Evolutionary conservation across 495 filamentous ascomycete species (phyloP), one percentile per base, ranked within the genome.

Genomic region (Penicillium samsonianum): DNA sequence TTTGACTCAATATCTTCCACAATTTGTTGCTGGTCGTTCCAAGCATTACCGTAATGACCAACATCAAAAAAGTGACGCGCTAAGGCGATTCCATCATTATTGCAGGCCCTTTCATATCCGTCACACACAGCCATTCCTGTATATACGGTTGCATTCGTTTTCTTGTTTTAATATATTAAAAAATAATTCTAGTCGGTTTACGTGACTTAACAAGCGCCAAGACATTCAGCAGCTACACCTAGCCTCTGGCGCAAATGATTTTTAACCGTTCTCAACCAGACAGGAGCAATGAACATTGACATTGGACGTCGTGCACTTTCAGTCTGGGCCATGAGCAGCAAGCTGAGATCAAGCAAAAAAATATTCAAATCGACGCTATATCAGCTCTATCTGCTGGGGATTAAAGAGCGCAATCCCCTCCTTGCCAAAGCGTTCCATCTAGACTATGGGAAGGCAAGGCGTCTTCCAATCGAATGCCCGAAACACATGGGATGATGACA

Each of bases 401-500:
- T 55, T 5, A 44, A 58, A 37, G 46, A 64, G 44, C 33, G 50
- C 19, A 69, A 63, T 30, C 61, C 65, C 2, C 0, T 62, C 7
- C 61, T 71, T 12, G 53, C 60, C 7, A 52, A 55, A 60, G 28
- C 56, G 8, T 68, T 69, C 53, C 59, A 69, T 55, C 33, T 65
- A 38, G 50, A 63, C 17, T 48, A 75, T 61, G 69, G 70, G 16
- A 70, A 62, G 30, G 70, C 63, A 58, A 61, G 63, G 46, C 63
- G 63, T 54, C 50, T 70, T 53, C 50, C 63, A 1, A 35, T 75
- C 6, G 54, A 68, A 59, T 58, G 64, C 65, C 1, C 56, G 59
- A 7, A 60, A 71, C 62, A 73, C 65, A 1, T 75, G 69, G 71
- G 71, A 73, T 47, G 69, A 68, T 52, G 67, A 73, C 30, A 71